These are phyloP conservation scores for Solanum sitiens DNA, from an alignment of 257 asterid species.

Conservation along the genomic window DNA sequence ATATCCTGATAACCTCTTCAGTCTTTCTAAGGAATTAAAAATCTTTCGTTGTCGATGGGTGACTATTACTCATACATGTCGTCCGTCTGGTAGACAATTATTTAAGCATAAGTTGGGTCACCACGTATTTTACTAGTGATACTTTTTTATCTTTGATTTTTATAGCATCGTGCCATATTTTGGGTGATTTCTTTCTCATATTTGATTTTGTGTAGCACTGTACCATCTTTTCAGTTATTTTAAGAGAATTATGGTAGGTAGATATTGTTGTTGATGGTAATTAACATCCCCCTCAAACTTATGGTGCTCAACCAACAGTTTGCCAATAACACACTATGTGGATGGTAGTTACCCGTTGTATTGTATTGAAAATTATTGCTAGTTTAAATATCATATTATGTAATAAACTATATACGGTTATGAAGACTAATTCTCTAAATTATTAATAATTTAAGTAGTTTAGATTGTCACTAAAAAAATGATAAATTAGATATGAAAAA, in stretches of 20 bases:
- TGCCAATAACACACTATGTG: no score
- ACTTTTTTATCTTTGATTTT: background rate
- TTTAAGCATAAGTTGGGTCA: no score
- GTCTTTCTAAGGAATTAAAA: background rate
- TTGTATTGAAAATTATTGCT: no score
- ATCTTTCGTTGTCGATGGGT: background rate
- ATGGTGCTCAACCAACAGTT: no score
- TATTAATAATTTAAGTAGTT: background rate
- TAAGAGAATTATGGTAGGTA: no score
- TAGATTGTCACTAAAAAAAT: no score
- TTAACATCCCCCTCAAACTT: no score
- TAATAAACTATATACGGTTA: background rate
- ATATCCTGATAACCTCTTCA: background rate
- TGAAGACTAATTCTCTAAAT: background rate
- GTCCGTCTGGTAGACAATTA: no score
- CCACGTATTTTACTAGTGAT: background rate
- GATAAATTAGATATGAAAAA: background rate
- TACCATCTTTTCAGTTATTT: background rate
- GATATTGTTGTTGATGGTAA: no score
- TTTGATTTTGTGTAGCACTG: background rate
- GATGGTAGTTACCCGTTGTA: no score
- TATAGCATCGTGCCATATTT: background rate
- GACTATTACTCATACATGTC: background rate
- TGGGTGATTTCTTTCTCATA: background rate
- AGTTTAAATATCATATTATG: no score